Conservation (phyloP, 768 basidiomycete species). For the Tephrocybe sp. region DNA sequence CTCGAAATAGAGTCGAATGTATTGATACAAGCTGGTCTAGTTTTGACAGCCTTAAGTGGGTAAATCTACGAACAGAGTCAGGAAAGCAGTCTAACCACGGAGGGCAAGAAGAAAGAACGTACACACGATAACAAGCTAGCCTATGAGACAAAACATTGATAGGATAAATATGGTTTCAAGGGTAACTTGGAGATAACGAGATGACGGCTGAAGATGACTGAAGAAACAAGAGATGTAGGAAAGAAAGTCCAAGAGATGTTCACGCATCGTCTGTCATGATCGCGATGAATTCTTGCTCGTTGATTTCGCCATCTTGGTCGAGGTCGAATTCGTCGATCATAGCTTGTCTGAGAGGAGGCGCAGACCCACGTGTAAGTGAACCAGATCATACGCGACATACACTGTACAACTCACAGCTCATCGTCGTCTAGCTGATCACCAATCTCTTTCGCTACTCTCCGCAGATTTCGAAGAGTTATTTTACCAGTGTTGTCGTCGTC, state of each 20-base stretch:
- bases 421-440: slow-evolving; percentile 95
- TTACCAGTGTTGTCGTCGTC: slow-evolving; percentile 96
- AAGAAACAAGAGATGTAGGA: neutral
- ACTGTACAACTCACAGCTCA: slow-evolving; percentile 84
- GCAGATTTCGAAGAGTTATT: slow-evolving; percentile 86
- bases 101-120: neutral
- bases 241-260: slow-evolving; percentile 4
- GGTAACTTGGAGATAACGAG: slow-evolving; percentile 10
- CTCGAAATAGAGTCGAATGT: neutral
- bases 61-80: slow-evolving; percentile 7
- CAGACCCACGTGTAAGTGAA: slow-evolving; percentile 1
- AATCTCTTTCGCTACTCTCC: slow-evolving; percentile 94
- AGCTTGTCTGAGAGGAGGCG: slow-evolving; percentile 77
- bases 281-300: slow-evolving; percentile 91
- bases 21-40: slow-evolving; percentile 11
- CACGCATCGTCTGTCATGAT: slow-evolving; percentile 95
- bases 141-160: slow-evolving; percentile 4
- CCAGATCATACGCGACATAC: neutral
- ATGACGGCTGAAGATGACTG: slow-evolving; percentile 9
- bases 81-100: neutral
- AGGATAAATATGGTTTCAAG: slow-evolving; percentile 9
- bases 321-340: slow-evolving; percentile 99
- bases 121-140: slow-evolving; percentile 12
- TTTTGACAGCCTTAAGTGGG: slow-evolving; percentile 4
- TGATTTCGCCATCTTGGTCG: slow-evolving; percentile 97